These are phyloP conservation scores for Podosphaera aphanis DNA, from an alignment of 2,329 filamentous ascomycete genomes.

Conservation along the genomic window DNA sequence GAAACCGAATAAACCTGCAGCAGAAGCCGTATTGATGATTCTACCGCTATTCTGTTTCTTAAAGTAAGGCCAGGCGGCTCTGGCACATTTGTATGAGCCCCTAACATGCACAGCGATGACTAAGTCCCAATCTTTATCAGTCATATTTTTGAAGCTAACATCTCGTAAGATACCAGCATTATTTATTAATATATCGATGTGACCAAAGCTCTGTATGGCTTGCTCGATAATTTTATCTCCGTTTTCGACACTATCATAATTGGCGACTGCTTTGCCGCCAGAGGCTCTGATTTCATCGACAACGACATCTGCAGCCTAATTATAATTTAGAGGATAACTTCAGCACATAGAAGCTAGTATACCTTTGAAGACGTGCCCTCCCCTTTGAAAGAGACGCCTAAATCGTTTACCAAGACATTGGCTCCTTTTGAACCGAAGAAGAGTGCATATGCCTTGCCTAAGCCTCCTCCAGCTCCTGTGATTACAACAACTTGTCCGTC, in stretches of 20 bases:
- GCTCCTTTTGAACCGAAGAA: slow-evolving; percentile 84
- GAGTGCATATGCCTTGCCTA: slow-evolving; percentile 51
- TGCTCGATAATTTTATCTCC: slow-evolving; percentile 88
- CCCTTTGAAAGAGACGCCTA: slow-evolving; percentile 80
- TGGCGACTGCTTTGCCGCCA: slow-evolving; percentile 88
- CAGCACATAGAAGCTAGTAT: slow-evolving; percentile 7
- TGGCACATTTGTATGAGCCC: slow-evolving; percentile 85
- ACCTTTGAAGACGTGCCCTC: slow-evolving; percentile 77
- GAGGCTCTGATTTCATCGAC: slow-evolving; percentile 65
- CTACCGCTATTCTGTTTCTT: slow-evolving; percentile 96
- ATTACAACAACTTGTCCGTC: slow-evolving; percentile 78
- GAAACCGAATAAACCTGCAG: slow-evolving; percentile 80
- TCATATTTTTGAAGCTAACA: slow-evolving; percentile 97
- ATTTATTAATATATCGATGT: slow-evolving; percentile 89
- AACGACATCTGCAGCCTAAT: slow-evolving; percentile 57
- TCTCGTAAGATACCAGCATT: slow-evolving; percentile 87
- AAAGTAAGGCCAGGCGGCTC: slow-evolving; percentile 92
- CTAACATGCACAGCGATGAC: slow-evolving; percentile 81
- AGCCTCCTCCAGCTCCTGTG: slow-evolving; percentile 62
- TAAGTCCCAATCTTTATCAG: slow-evolving; percentile 87
- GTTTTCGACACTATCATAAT: slow-evolving; percentile 86
- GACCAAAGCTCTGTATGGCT: slow-evolving; percentile 57
- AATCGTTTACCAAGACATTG: slow-evolving; percentile 88
- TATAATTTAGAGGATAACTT: neutral
- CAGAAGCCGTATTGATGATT: slow-evolving; percentile 92